phyloP scores from a whole-genome alignment of 306 rosid species.

The Neltuma alba region DNA sequence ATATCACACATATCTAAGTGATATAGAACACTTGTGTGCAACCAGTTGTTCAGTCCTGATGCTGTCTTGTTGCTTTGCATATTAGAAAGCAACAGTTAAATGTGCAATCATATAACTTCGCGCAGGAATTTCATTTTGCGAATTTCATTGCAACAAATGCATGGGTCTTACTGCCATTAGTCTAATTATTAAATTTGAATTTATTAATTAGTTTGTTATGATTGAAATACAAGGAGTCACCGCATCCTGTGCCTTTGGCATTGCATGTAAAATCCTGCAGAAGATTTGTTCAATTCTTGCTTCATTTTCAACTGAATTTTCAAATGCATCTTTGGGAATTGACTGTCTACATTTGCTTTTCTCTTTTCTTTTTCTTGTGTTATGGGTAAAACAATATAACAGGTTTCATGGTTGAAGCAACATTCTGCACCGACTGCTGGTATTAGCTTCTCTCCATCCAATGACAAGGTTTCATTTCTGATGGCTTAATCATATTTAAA shows the following conservation, averaged over 20 bases:
- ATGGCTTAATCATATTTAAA: constrained; percentile 28
- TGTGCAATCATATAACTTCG: background rate
- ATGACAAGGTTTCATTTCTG: constrained; percentile 77
- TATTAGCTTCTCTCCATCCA: constrained; percentile 94
- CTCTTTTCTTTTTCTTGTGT: constrained; percentile 11
- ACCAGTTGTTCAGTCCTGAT: background rate
- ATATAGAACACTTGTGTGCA: background rate
- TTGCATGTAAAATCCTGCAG: background rate
- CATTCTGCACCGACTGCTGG: constrained; percentile 99
- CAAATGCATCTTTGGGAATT: constrained; percentile 6
- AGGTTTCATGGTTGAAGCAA: constrained; percentile 97
- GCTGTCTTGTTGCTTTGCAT: constrained; percentile 3
- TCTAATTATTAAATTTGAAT: background rate
- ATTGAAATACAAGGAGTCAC: background rate
- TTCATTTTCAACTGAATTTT: constrained; percentile 24
- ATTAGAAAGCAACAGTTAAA: background rate
- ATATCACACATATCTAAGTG: background rate
- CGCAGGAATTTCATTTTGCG: background rate
- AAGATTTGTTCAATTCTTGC: constrained; percentile 14
- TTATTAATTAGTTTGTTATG: constrained; percentile 17
- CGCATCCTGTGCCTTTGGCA: background rate
- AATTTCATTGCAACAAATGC: constrained; percentile 26
- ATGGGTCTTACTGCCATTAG: background rate
- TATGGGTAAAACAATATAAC: constrained; percentile 3
- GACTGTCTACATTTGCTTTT: constrained; percentile 15